A percentile compares a stretch with the other conserved stretches of the same genome.
phyloP scores from a whole-genome alignment of 345 rosid species.

The Corchorus olitorius region DNA sequence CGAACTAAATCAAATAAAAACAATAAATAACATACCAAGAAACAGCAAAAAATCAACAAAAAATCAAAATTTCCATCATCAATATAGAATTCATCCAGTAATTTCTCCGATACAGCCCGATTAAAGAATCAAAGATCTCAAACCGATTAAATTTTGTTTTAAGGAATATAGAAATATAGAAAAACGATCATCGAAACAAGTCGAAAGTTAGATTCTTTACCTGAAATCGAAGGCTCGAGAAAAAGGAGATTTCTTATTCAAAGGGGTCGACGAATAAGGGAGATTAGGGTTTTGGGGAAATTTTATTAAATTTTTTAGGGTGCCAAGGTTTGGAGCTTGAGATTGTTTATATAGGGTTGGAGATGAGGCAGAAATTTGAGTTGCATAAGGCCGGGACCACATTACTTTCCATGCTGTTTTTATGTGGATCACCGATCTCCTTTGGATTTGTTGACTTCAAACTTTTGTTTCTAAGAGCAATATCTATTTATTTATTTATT shows the following conservation, averaged over 20 bases:
- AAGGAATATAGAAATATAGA: neutral
- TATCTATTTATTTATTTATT: no score
- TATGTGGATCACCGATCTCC: neutral
- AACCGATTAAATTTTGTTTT: neutral
- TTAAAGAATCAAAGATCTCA: neutral
- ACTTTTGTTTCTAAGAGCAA: no score
- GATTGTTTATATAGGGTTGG: slow-evolving; percentile 10
- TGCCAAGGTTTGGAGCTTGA: neutral
- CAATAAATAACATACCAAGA: neutral
- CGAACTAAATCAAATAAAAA: neutral
- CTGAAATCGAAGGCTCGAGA: neutral
- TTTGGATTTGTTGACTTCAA: neutral
- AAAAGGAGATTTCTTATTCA: no score
- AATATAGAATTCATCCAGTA: neutral
- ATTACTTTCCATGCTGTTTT: neutral
- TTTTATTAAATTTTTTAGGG: neutral
- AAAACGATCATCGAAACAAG: neutral
- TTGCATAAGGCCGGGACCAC: neutral
- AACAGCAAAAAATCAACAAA: neutral
- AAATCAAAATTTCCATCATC: neutral
- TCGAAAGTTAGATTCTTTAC: neutral
- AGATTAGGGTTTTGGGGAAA: neutral
- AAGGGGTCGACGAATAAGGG: neutral
- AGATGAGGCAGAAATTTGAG: neutral
- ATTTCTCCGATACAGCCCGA: neutral